Evolutionary conservation across 176 grass and related monocot species (phyloP).

Genomic region (Carex parvula): DNA sequence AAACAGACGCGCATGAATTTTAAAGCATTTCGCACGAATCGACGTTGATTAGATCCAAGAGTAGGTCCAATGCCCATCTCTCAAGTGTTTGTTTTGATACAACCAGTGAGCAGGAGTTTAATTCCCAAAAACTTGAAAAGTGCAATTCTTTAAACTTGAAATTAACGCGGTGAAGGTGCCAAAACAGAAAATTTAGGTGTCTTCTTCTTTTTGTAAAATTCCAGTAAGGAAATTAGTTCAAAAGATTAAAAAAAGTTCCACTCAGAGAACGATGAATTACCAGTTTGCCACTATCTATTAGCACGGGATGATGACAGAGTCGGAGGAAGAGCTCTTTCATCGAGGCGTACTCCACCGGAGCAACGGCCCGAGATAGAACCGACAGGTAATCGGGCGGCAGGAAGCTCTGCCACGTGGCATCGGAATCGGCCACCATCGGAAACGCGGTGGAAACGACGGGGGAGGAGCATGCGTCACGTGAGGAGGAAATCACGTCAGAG

Average conservation of each 20-base stretch:
- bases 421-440: constrained; percentile 31
- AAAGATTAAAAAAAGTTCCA: too few species aligned
- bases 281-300: constrained; percentile 33
- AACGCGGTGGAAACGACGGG: constrained; percentile 30
- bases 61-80: too few species aligned
- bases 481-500: constrained; percentile 29
- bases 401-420: constrained; percentile 35
- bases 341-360: neutral
- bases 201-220: neutral
- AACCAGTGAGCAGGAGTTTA: neutral
- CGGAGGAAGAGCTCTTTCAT: constrained; percentile 38
- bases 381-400: constrained; percentile 19
- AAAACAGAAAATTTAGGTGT: neutral
- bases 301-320: constrained; percentile 36
- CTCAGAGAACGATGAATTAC: neutral
- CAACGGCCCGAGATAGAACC: constrained; percentile 20
- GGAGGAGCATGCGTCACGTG: constrained; percentile 34
- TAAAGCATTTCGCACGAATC: too few species aligned
- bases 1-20: too few species aligned
- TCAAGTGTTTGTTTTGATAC: too few species aligned
- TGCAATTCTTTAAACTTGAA: neutral
- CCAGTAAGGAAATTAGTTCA: neutral
- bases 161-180: neutral
- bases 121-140: neutral
- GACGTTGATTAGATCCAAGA: too few species aligned